Evolutionary conservation across 257 asterid species (phyloP), one percentile per base, ranked within the genome.

Genomic region (Solanum ossicruentum): DNA sequence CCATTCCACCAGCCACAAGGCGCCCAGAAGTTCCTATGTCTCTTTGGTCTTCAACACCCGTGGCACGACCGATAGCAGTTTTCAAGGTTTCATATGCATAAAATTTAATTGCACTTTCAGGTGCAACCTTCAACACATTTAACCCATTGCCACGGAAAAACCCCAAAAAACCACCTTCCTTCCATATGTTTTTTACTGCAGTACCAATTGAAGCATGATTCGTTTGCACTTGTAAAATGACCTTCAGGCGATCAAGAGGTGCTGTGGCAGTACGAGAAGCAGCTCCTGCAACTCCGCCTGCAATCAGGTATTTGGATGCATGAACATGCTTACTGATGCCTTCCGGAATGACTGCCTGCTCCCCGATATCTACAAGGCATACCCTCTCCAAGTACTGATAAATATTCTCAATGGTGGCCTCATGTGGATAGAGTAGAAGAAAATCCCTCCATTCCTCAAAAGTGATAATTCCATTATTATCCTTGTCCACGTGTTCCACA

Each of bases 401-500:
- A 85, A 97, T 97, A 92, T 95, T 97, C 66, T 97, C 98, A 70
- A 97, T 91, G 65, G 99, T 97, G 71, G 90, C 99, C 86, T 97
- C 99, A 11, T 97, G 99, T 8, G 99, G 99, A 86, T 93, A 97
- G 47, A 97, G 98, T 63, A 97, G 91, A 54, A 97, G 93, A 87
- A 97, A 95, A 86, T 97, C 99, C 80, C 99, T 92, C 99, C 99
- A 97, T 87, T 97, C 99, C 89, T 95, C 98, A 67, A 97, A 97
- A 67, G 99, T 97, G 84, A 97, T 97, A 58, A 93, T 93, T 70
- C 99, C 99, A 72, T 97, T 92, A 84, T 97, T 97, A 89, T 97
- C 99, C 84, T 95, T 95, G 86, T 97, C 99, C 60, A 97, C 98
- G 69, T 92, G 98, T 87, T 97, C 99, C 83, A 97, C 99, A 88